Base-by-base conservation (phyloP, 2,329 filamentous ascomycete species). In the Orbilia oligospora region DNA sequence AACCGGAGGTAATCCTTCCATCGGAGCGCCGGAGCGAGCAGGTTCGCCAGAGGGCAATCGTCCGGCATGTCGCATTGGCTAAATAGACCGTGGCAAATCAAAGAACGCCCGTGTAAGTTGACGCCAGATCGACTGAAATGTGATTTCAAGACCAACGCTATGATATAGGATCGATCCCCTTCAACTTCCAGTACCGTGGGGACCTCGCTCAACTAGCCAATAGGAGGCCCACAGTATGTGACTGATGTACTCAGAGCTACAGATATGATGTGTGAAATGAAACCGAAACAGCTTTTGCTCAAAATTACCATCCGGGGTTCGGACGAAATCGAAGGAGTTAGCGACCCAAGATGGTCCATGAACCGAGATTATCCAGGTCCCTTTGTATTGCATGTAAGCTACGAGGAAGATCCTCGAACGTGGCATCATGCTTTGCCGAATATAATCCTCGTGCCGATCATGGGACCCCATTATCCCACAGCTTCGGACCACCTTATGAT, bases 361-460 rank as follows among this genome's bases (percentile, higher is more conserved):
- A 63, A 18, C 71, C 65, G 65, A 76, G 48, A 76, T 65, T 58
- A 16, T 68, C 61, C 61, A 65, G 55, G 18, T 44, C 61, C 24
- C 61, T 41, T 66, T 33, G 24, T 53, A 41, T 24, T 56, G 30
- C 51, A 71, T 71, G 67, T 55, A 61, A 3, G 58, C 38, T 48
- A 71, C 72, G 68, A 67, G 73, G 58, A 71, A 71, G 36, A 65
- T 71, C 70, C 70, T 71, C 63, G 73, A 71, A 77, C 51, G 51
- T 77, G 73, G 66, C 66, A 70, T 20, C 33, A 70, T 64, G 66
- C 73, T 77, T 77, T 77, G 73, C 73, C 73, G 73, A 77, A 77
- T 46, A 71, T 77, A 77, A 77, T 77, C 73, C 73, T 77, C 73
- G 73, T 48, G 73, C 61, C 73, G 73, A 77, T 77, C 73, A 77